These are phyloP conservation scores for Cynanchum wilfordii DNA, from an alignment of 257 asterid genomes.

Conservation along the genomic window DNA sequence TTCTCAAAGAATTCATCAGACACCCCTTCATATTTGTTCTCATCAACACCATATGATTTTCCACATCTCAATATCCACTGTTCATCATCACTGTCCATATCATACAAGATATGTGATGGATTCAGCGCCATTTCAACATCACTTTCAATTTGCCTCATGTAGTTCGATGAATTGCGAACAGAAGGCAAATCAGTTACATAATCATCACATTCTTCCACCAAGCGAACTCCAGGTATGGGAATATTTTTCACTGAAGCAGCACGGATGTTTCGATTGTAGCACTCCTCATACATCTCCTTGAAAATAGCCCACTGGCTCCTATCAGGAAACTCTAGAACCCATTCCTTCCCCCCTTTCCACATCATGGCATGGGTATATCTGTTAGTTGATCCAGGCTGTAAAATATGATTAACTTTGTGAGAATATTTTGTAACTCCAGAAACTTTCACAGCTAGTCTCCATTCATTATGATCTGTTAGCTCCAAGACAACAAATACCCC, in stretches of 20 bases:
- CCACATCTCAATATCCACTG: conserved; percentile 49
- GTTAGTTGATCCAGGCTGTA: conserved; percentile 89
- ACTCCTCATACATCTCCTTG: conserved; percentile 95
- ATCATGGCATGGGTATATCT: conserved; percentile 95
- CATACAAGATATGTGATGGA: conserved; percentile 64
- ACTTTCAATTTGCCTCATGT: conserved; percentile 69
- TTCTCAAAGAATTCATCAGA: conserved; percentile 76
- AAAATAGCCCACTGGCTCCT: conserved; percentile 86
- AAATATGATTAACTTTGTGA: conserved; percentile 59
- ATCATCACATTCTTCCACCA: conserved; percentile 61
- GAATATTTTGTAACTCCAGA: conserved; percentile 71
- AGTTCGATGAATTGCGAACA: conserved; percentile 49
- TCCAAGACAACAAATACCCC: conserved; percentile 75
- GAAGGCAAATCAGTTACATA: conserved; percentile 43
- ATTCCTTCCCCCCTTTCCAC: conserved; percentile 99
- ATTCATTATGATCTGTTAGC: conserved; percentile 74
- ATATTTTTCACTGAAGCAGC: conserved; percentile 93
- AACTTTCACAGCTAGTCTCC: conserved; percentile 73
- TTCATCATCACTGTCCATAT: conserved; percentile 95
- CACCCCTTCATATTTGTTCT: conserved; percentile 35
- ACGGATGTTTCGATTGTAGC: conserved; percentile 82
- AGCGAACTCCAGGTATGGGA: conserved; percentile 90
- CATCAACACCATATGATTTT: conserved; percentile 15
- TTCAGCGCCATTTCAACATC: conserved; percentile 93
- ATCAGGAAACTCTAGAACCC: conserved; percentile 91